These are phyloP conservation scores for Chlorencoelia australis DNA, from an alignment of 2,329 filamentous ascomycete genomes.

Conservation along the genomic window DNA sequence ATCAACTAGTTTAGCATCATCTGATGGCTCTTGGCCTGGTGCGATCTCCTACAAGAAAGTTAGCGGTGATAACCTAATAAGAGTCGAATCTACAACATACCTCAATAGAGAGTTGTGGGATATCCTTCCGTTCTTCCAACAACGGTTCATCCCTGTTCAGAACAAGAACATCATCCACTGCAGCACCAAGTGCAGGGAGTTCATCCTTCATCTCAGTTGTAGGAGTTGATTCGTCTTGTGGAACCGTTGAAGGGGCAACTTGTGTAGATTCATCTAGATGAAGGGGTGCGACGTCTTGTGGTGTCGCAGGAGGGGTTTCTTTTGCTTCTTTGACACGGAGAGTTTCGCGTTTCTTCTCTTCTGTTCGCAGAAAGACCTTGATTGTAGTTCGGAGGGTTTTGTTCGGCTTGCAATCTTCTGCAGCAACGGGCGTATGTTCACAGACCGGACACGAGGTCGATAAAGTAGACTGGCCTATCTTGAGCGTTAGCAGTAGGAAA, in stretches of 20 bases:
- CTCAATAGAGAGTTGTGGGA: slow-evolving; percentile 30
- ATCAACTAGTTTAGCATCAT: slow-evolving; percentile 13
- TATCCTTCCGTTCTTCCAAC: slow-evolving; percentile 25
- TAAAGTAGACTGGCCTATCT: slow-evolving; percentile 61
- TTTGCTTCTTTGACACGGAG: slow-evolving; percentile 37
- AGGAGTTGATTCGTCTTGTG: slow-evolving; percentile 7
- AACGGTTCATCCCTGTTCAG: too few species aligned
- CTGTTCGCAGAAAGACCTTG: slow-evolving; percentile 79
- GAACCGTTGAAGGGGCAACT: slow-evolving; percentile 15
- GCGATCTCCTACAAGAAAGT: slow-evolving; percentile 23
- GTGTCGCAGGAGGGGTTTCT: slow-evolving; percentile 27
- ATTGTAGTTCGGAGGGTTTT: slow-evolving; percentile 89
- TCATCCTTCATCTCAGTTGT: slow-evolving; percentile 6
- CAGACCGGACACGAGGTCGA: slow-evolving; percentile 82
- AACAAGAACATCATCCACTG: too few species aligned
- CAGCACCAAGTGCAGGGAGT: too few species aligned
- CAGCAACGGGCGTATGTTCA: slow-evolving; percentile 79
- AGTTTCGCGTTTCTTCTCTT: slow-evolving; percentile 78
- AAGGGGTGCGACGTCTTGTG: slow-evolving; percentile 17
- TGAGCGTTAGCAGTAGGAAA: slow-evolving; percentile 11
- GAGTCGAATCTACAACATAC: slow-evolving; percentile 16
- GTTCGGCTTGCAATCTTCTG: slow-evolving; percentile 78
- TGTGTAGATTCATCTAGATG: slow-evolving; percentile 17
- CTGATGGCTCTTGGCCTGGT: slow-evolving; percentile 25
- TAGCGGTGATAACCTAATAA: slow-evolving; percentile 7